These are phyloP conservation scores for Xylariales sp. DNA, from an alignment of 2,329 filamentous ascomycete genomes.

Conservation along the genomic window DNA sequence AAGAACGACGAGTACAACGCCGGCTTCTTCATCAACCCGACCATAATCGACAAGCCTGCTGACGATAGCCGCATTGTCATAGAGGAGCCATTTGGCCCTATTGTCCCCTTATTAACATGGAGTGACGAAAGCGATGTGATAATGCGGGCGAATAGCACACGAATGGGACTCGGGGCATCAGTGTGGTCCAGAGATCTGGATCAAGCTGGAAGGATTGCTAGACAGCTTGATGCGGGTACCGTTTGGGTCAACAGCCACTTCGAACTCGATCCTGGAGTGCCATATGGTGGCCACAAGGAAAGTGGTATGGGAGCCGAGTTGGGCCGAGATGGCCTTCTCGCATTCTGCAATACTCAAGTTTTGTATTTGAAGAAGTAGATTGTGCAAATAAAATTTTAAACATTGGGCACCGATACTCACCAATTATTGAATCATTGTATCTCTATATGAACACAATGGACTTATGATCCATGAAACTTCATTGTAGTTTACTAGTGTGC, in stretches of 20 bases:
- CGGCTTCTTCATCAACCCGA: slow-evolving; percentile 14
- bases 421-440: too few species aligned
- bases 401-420: too few species aligned
- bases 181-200: slow-evolving; percentile 45
- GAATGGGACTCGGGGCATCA: slow-evolving; percentile 46
- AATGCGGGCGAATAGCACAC: slow-evolving; percentile 40
- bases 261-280: slow-evolving; percentile 29
- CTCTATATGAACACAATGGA: too few species aligned
- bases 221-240: slow-evolving; percentile 43
- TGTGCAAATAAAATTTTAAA: too few species aligned
- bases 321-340: slow-evolving; percentile 32
- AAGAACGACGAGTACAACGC: neutral
- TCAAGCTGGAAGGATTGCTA: slow-evolving; percentile 39
- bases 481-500: too few species aligned
- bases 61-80: slow-evolving; percentile 15
- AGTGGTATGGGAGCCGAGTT: slow-evolving; percentile 46
- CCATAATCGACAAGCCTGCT: slow-evolving; percentile 17
- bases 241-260: slow-evolving; percentile 48
- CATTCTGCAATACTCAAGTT: slow-evolving; percentile 24
- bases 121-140: slow-evolving; percentile 38
- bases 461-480: too few species aligned
- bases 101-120: slow-evolving; percentile 38
- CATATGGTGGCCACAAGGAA: slow-evolving; percentile 47
- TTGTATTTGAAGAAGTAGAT: slow-evolving; percentile 4
- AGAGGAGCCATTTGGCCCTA: slow-evolving; percentile 26